Evolutionary conservation across 192 early-diverging fungal species (phyloP), one percentile per base, ranked within the genome.

Genomic region (Backusella parvicylindrica): DNA sequence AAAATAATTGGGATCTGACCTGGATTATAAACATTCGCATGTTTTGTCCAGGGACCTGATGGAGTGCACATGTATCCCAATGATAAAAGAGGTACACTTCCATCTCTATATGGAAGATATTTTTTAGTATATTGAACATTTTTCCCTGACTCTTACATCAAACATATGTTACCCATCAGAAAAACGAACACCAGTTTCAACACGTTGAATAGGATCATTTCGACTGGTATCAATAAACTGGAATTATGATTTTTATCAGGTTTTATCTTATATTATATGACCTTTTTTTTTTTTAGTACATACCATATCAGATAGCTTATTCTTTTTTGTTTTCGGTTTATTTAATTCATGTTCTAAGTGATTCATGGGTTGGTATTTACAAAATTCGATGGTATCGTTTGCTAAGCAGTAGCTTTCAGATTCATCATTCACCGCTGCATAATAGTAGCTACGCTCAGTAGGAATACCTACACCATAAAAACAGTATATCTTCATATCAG

Each of bases 361-460:
- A 68, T 68, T 21, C 11, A 26, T 36, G 21, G 7, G 33, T 33
- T 23, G 32, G n/a, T 36, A 23, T 68, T 38, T 23, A 13, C 36
- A 36, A 68, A 35, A 15, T 4, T 36, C 32, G 7, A 16, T 23
- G 5, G 66, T 36, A 68, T n/a, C 32, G 38, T 68, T 68, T 9
- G 32, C 12, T 13, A 68, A 9, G 21, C 36, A 68, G 32, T 68
- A 33, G 18, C 13, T 26, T 18, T 70, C 68, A 16, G 40, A 15
- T 82, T 80, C 65, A 82, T 86, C 26, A 47, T 75, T 71, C 73
- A 71, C 23, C 41, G 69, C 70, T 70, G 71, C 41, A 41, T 96
- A 97, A 67, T 90, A 92, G 75, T 97, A 97, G 26, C 89, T 91
- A 12, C 96, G 85, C 77, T 97, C 96, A 2, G 95, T 96, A 0